Evolutionary conservation across 1,284 basidiomycete genomes (phyloP).

Genomic region (Kalmanozyma brasiliensis): DNA sequence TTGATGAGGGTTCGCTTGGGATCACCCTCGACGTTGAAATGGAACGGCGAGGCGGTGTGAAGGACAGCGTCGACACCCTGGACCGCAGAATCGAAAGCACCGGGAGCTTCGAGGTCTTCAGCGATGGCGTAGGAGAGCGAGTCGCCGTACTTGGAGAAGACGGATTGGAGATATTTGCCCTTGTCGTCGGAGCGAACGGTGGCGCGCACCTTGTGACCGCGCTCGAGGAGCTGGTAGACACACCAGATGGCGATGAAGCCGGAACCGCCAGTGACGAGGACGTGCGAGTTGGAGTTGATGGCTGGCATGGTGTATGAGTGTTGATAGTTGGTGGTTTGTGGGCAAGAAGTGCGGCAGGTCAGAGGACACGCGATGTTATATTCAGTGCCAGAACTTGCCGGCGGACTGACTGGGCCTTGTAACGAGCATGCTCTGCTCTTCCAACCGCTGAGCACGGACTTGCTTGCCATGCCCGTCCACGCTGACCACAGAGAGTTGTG

Average conservation of each 20-base stretch:
- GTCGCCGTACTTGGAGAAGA: slow-evolving; percentile 71
- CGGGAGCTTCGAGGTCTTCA: slow-evolving; percentile 73
- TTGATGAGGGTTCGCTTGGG: slow-evolving; percentile 70
- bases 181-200: slow-evolving; percentile 73
- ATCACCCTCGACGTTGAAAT: slow-evolving; percentile 56
- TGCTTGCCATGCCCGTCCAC: too few relatives aligned
- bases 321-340: background rate
- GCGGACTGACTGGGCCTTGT: too few relatives aligned
- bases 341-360: too few relatives aligned
- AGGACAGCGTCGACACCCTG: slow-evolving; percentile 75
- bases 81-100: slow-evolving; percentile 78
- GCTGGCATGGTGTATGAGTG: slow-evolving; percentile 68
- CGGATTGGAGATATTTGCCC: slow-evolving; percentile 70
- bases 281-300: slow-evolving; percentile 69
- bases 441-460: too few relatives aligned
- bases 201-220: slow-evolving; percentile 71
- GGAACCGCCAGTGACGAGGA: slow-evolving; percentile 70
- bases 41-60: slow-evolving; percentile 74
- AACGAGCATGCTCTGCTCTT: too few relatives aligned
- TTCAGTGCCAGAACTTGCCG: too few relatives aligned
- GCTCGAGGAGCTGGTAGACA: slow-evolving; percentile 70
- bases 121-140: slow-evolving; percentile 73
- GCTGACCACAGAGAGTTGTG: background rate
- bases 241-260: slow-evolving; percentile 69
- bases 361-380: too few relatives aligned